Conservation (phyloP, 371 early-diverging fungal species). For the Batkoa obscura region DNA sequence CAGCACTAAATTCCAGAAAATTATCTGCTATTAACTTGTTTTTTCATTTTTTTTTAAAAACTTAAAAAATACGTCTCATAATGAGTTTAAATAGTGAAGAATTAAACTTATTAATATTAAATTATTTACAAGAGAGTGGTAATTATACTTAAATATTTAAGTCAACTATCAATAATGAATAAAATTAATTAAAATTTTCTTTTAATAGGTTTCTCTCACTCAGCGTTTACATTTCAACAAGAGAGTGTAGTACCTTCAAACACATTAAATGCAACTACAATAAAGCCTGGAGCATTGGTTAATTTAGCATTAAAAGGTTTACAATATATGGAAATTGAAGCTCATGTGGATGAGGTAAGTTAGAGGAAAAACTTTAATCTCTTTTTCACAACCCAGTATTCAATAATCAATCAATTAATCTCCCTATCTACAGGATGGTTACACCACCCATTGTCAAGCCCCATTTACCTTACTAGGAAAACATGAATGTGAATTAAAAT, state of each 20-base stretch:
- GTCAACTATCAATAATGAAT: neutral
- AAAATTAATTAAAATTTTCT: neutral
- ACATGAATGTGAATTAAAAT: conserved; percentile 35
- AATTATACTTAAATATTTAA: neutral
- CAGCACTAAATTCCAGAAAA: neutral
- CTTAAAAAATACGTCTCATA: neutral
- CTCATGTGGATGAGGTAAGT: conserved; percentile 52
- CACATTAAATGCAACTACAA: conserved; percentile 29
- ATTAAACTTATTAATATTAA: neutral
- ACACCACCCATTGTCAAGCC: conserved; percentile 45
- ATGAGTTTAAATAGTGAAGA: conserved; percentile 4
- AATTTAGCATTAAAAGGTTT: conserved; percentile 80
- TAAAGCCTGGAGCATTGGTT: conserved; percentile 73
- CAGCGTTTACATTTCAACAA: conserved; percentile 74
- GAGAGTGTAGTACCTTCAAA: conserved; percentile 61
- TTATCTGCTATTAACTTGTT: neutral
- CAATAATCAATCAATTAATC: neutral
- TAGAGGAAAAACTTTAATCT: neutral
- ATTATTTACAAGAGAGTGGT: conserved; percentile 3
- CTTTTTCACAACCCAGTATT: neutral
- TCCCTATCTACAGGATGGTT: conserved; percentile 35
- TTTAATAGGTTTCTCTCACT: conserved; percentile 65
- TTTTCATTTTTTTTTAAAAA: neutral
- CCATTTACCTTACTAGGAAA: conserved; percentile 53
- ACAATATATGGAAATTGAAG: conserved; percentile 75